Conservation (phyloP, 2,329 filamentous ascomycete species). For the Aspergillus ochraceus region DNA sequence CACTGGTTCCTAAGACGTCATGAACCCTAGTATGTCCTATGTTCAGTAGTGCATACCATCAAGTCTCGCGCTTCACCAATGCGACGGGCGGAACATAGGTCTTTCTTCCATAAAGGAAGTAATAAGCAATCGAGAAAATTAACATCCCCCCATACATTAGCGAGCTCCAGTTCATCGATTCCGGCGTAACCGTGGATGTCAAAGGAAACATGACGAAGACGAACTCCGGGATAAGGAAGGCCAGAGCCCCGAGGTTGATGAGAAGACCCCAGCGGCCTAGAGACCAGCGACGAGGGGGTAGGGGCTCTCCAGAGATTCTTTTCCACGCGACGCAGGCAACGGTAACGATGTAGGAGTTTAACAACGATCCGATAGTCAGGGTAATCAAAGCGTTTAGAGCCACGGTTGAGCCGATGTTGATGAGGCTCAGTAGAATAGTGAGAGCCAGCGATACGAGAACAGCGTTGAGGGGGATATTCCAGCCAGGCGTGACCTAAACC, state of each 20-base stretch:
- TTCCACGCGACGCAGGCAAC: constrained; percentile 50
- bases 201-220: constrained; percentile 49
- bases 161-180: constrained; percentile 51
- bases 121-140: constrained; percentile 45
- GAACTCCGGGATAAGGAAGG: constrained; percentile 42
- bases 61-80: constrained; percentile 32
- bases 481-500: constrained; percentile 32
- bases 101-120: constrained; percentile 40
- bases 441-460: constrained; percentile 31
- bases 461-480: constrained; percentile 42
- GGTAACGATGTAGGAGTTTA: constrained; percentile 47
- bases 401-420: constrained; percentile 53
- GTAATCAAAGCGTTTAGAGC: constrained; percentile 48
- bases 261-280: constrained; percentile 46
- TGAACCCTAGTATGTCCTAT: no score
- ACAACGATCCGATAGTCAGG: constrained; percentile 41
- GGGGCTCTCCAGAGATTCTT: constrained; percentile 40
- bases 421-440: constrained; percentile 49
- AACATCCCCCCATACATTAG: constrained; percentile 48
- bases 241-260: constrained; percentile 44
- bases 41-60: background rate
- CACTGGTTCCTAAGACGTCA: no score
- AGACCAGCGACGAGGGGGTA: constrained; percentile 47
- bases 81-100: constrained; percentile 43
- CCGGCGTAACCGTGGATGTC: constrained; percentile 28